Evolutionary conservation across 169 alveolate genomes (phyloP).

Genomic region (Plasmodium adleri): DNA sequence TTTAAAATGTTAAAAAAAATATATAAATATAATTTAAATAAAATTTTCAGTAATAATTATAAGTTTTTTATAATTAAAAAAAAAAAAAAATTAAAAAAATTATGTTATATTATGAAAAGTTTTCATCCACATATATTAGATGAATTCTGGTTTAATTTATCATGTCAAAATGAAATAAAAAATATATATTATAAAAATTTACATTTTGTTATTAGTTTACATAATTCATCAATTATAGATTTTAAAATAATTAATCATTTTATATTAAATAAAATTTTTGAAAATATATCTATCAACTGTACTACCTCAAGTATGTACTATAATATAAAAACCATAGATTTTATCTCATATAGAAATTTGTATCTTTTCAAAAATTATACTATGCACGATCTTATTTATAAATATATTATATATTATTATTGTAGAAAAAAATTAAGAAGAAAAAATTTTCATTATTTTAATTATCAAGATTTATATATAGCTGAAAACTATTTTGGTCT

Average conservation of each 20-base stretch:
- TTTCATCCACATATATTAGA: constrained; percentile 21
- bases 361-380: constrained; percentile 36
- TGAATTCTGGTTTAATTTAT: constrained; percentile 48
- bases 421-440: constrained; percentile 40
- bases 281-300: constrained; percentile 23
- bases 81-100: constrained; percentile 51
- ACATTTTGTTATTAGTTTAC: constrained; percentile 38
- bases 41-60: constrained; percentile 40
- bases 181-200: constrained; percentile 34
- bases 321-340: constrained; percentile 32
- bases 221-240: constrained; percentile 46
- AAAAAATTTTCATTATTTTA: constrained; percentile 53
- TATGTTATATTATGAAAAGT: constrained; percentile 47
- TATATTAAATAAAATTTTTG: constrained; percentile 44
- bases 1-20: constrained; percentile 58
- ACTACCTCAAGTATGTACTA: constrained; percentile 25
- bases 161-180: constrained; percentile 47
- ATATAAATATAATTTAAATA: constrained; percentile 45
- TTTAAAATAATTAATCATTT: constrained; percentile 28
- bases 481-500: constrained; percentile 50
- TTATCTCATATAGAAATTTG: constrained; percentile 30
- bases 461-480: constrained; percentile 53
- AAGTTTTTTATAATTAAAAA: constrained; percentile 44
- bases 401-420: constrained; percentile 38
- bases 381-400: constrained; percentile 48